These are phyloP conservation scores for Withania somnifera DNA, from an alignment of 305 asterid genomes.

Conservation along the genomic window DNA sequence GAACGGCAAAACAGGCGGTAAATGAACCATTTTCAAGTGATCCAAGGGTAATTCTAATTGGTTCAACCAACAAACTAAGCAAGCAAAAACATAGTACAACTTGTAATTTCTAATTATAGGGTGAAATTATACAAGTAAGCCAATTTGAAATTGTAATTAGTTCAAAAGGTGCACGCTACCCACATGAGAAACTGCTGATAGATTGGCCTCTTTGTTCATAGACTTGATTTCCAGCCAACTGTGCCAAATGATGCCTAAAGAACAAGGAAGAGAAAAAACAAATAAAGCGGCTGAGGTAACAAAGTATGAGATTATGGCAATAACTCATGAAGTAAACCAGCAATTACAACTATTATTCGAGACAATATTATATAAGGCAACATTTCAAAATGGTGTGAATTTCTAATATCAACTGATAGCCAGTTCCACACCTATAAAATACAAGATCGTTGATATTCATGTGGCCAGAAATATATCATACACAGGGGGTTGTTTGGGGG, in stretches of 20 bases:
- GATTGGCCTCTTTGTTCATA: conserved; percentile 59
- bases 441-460: background rate
- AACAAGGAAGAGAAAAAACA: background rate
- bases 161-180: conserved; percentile 36
- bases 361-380: background rate
- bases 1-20: background rate
- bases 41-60: background rate
- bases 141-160: background rate
- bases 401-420: background rate
- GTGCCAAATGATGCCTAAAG: conserved; percentile 59
- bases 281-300: background rate
- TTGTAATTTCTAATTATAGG: background rate
- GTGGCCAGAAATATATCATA: background rate
- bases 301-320: background rate
- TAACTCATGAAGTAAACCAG: background rate
- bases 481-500: too few relatives aligned
- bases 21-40: background rate
- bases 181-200: conserved; percentile 42
- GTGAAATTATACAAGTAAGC: background rate
- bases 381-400: background rate
- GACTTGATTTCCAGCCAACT: conserved; percentile 53
- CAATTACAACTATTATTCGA: background rate
- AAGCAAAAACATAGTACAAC: background rate
- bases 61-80: background rate
- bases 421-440: too few relatives aligned